phyloP scores from a whole-genome alignment of 2,329 filamentous ascomycete species.

The Trichophyton benhamiae region DNA sequence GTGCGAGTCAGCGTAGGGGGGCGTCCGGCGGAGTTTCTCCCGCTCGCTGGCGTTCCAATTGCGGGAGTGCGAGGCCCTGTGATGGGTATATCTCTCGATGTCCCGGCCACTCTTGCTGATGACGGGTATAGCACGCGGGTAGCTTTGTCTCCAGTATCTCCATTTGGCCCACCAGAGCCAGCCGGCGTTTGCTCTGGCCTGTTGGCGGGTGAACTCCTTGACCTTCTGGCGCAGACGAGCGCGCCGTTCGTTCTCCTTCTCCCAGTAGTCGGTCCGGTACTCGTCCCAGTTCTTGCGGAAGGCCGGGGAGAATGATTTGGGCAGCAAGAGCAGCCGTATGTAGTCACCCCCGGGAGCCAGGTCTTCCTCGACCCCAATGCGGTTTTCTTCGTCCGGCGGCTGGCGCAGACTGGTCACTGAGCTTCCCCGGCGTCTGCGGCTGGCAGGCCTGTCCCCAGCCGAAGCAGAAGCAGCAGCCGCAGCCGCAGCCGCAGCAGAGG shows the following conservation, averaged over 20 bases:
- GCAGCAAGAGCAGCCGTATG: slow-evolving; percentile 76
- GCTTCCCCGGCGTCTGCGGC: slow-evolving; percentile 3
- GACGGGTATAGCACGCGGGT: background rate
- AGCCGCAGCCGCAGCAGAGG: background rate
- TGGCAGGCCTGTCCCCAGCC: background rate
- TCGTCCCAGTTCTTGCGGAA: slow-evolving; percentile 97
- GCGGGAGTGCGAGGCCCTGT: slow-evolving; percentile 16
- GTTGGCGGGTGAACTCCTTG: slow-evolving; percentile 52
- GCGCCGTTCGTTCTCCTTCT: slow-evolving; percentile 83
- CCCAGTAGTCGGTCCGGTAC: slow-evolving; percentile 92
- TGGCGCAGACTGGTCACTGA: slow-evolving; percentile 3
- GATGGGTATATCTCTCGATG: slow-evolving; percentile 20
- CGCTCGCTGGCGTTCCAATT: slow-evolving; percentile 7
- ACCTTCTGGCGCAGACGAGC: slow-evolving; percentile 59
- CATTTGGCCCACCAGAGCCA: slow-evolving; percentile 84
- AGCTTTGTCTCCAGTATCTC: slow-evolving; percentile 30
- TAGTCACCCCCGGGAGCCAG: slow-evolving; percentile 81
- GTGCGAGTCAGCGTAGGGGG: slow-evolving; percentile 21
- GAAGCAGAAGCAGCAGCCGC: background rate
- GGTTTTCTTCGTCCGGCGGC: slow-evolving; percentile 8
- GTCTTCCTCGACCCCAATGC: slow-evolving; percentile 62
- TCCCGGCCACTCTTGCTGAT: slow-evolving; percentile 9
- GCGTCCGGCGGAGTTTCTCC: slow-evolving; percentile 6
- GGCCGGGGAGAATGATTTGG: slow-evolving; percentile 87
- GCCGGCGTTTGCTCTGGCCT: slow-evolving; percentile 52